Evolutionary conservation across 2,329 filamentous ascomycete species (phyloP).

Genomic region (Xylogone sp.): DNA sequence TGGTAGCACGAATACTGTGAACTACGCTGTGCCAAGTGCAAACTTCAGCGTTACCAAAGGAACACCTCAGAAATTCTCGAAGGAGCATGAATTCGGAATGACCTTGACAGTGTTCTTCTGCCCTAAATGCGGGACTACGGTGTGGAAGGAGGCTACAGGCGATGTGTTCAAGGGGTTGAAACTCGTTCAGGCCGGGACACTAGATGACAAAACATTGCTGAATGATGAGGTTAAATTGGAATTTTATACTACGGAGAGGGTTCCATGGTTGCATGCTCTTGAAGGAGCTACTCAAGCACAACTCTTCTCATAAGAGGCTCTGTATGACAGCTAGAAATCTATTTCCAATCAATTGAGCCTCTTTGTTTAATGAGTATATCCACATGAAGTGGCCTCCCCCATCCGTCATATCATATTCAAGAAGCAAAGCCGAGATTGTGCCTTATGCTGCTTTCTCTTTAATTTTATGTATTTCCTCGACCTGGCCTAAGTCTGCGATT

Average conservation of each 20-base stretch:
- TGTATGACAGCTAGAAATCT: no score
- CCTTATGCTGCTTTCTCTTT: no score
- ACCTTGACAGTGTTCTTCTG: slow-evolving; percentile 8
- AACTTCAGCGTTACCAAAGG: slow-evolving; percentile 3
- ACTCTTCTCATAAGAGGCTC: no score
- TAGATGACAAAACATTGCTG: slow-evolving; percentile 2
- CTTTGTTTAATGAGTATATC: no score
- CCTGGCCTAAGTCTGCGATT: no score
- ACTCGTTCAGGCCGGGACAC: slow-evolving; percentile 9
- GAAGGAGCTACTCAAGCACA: slow-evolving; percentile 18
- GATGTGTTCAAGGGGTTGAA: slow-evolving; percentile 4
- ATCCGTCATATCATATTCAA: no score
- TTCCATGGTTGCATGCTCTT: slow-evolving; percentile 13
- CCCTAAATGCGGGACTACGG: slow-evolving; percentile 8
- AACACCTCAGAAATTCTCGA: neutral
- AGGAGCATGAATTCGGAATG: slow-evolving; percentile 9
- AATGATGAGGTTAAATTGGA: neutral
- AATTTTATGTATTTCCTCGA: no score
- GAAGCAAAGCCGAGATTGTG: no score
- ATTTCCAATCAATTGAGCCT: no score
- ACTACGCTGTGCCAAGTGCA: slow-evolving; percentile 5
- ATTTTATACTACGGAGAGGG: neutral
- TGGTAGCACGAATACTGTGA: slow-evolving; percentile 7
- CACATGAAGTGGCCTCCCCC: no score
- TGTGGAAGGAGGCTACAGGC: slow-evolving; percentile 7